A percentile compares a stretch with the other conserved stretches of the same genome.
phyloP scores from a whole-genome alignment of 2,329 filamentous ascomycete species.

The Trichophyton simii region DNA sequence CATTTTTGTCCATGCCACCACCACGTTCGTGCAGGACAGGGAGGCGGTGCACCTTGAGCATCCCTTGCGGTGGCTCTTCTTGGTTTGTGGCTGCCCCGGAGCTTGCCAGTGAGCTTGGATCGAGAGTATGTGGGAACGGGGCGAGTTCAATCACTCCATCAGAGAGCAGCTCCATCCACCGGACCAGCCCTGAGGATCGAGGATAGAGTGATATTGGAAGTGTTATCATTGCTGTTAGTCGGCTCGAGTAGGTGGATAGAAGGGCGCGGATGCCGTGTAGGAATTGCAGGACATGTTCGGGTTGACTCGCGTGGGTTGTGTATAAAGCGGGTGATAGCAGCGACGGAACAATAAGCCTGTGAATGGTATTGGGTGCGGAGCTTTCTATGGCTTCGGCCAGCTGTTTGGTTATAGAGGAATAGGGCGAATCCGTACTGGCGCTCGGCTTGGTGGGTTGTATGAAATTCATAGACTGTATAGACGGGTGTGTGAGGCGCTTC shows the following conservation, averaged over 20 bases:
- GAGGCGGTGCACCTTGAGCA: constrained; percentile 69
- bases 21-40: constrained; percentile 82
- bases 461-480: constrained; percentile 41
- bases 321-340: constrained; percentile 82
- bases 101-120: constrained; percentile 32
- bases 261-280: constrained; percentile 66
- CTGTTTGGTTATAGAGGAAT: constrained; percentile 51
- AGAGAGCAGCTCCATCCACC: constrained; percentile 73
- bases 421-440: constrained; percentile 37
- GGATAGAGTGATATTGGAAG: constrained; percentile 71
- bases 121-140: constrained; percentile 51
- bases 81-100: constrained; percentile 43
- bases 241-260: constrained; percentile 52
- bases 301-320: constrained; percentile 53
- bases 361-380: constrained; percentile 50
- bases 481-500: constrained; percentile 49
- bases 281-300: constrained; percentile 64
- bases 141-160: constrained; percentile 82
- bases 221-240: constrained; percentile 60
- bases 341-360: constrained; percentile 73
- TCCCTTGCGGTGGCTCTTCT: constrained; percentile 71
- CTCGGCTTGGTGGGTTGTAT: constrained; percentile 33
- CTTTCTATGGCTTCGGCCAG: constrained; percentile 45
- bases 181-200: constrained; percentile 58
- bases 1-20: constrained; percentile 57